These are phyloP conservation scores for Xylaria digitata DNA, from an alignment of 2,329 filamentous ascomycete genomes.

Conservation along the genomic window DNA sequence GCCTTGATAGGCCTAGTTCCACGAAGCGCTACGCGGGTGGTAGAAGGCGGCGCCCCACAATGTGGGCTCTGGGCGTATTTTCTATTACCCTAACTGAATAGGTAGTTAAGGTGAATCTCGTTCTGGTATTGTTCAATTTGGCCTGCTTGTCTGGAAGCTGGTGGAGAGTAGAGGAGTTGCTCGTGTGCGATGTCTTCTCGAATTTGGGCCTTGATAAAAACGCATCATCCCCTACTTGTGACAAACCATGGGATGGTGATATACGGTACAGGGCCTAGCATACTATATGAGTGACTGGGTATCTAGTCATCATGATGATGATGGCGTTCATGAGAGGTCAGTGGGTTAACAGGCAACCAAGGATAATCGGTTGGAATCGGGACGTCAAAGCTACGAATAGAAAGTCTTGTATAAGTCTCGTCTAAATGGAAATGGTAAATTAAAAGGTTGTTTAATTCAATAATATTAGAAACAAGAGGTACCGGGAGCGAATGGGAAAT, in stretches of 20 bases:
- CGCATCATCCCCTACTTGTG: constrained; percentile 26
- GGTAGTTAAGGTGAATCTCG: neutral
- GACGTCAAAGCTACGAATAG: constrained; percentile 21
- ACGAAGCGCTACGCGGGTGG: constrained; percentile 7
- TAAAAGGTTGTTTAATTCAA: neutral
- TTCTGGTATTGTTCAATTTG: neutral
- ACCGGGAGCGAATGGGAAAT: neutral
- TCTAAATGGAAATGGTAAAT: constrained; percentile 16
- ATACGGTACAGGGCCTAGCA: constrained; percentile 8
- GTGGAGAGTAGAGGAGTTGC: constrained; percentile 16
- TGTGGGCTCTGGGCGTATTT: neutral
- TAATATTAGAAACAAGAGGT: neutral
- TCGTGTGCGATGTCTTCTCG: constrained; percentile 23
- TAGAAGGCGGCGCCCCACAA: constrained; percentile 9
- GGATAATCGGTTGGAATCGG: constrained; percentile 21
- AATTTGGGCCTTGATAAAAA: constrained; percentile 20
- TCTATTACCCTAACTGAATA: neutral
- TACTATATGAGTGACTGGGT: neutral
- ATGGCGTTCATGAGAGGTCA: constrained; percentile 3
- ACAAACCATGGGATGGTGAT: constrained; percentile 14
- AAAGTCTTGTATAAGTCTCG: constrained; percentile 8
- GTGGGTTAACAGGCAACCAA: constrained; percentile 5
- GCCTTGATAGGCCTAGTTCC: neutral
- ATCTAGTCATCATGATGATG: constrained; percentile 22
- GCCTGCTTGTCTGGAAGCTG: constrained; percentile 4